Base-by-base conservation (phyloP, 2,329 filamentous ascomycete genomes). In the Paecilomyces dactylethromorphus region DNA sequence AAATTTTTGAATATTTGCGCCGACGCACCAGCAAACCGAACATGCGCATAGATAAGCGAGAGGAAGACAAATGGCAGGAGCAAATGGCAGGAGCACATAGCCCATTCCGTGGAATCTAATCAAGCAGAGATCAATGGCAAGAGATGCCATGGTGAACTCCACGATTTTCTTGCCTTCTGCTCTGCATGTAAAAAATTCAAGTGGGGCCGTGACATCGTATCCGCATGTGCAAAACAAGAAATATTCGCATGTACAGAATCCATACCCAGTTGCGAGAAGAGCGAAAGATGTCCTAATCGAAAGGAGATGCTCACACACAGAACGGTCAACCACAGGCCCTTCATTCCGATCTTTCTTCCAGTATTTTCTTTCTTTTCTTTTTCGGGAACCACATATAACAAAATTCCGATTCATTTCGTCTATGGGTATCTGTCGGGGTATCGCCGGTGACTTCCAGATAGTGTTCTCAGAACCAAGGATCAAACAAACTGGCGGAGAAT, bases 341-440 rank as follows among this genome's bases (percentile, higher is more conserved):
- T 18, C 39, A 45, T 45, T 45, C 39, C 39, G 39, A 45, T 18
- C 4, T 45, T 45, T 45, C n/a, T n/a, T 39, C n/a, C 32, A n/a
- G 39, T 29, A 21, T 45, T 45, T 18, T 18, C n/a, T 45, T 45
- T 45, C 21, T 45, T 18, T 18, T 7, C 18, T 45, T 45, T 45
- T 21, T 13, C n/a, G 32, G 13, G 10, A 56, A 56, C 18, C 15
- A 13, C 22, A 49, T 7, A 33, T n/a, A 29, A 35, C n/a, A 56
- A 22, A 21, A 35, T 56, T 33, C 54, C 22, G 13, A 29, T 52
- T 52, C 50, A 21, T 52, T 39, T 56, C 22, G 29, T 57, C 56
- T 57, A 57, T 53, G 29, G 56, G 32, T 53, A 57, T 57, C 45
- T 33, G 56, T 53, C 49, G 29, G 55, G 55, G 55, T 56, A 56